Evolutionary conservation across 2,329 filamentous ascomycete genomes (phyloP), one percentile per base, ranked within the genome.

Genomic region (Cladosporium sp.): DNA sequence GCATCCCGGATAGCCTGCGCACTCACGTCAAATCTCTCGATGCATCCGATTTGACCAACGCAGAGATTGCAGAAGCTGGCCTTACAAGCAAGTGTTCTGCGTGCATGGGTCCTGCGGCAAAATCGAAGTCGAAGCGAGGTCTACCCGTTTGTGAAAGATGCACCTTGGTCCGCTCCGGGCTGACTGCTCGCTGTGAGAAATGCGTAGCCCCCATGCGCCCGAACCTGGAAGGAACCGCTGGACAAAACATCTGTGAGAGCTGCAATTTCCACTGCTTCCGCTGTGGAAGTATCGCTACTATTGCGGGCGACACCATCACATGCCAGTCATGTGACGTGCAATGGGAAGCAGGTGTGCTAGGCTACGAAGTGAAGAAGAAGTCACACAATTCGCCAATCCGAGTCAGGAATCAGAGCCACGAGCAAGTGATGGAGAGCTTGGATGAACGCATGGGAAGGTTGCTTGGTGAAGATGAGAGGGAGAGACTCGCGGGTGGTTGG

Each of bases 241-340:
- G 14, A 28, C 40, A 53, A 6, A 65, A 66, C 3, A 65, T 78
- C 5, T 82, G 80, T 66, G 80, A 81, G 67, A 73, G 74, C 21
- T 82, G 80, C 68, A 70, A 69, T 5, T 82, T 82, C 65, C 66
- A 73, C 0, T 82, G 80, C 68, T 78, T 81, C 58, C 72, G 80
- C 0, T 82, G 80, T 59, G 76, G 75, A 1, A 53, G 59, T 46
- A 3, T 59, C 18, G 74, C 69, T 7, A 37, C 55, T 1, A 56
- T 79, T 1, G 64, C 66, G 7, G 59, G 69, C 0, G 69, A 68
- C 0, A 67, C 6, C 1, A 63, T 80, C 0, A 59, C 57, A 18
- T 81, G 79, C 67, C n/a, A 46, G 2, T 14, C 31, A 0, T 81
- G 80, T 52, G 69, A 67, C 3, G 65, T 73, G 1, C 61, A 69